Evolutionary conservation across 1,139 yeast species (phyloP), one percentile per base, ranked within the genome.

Genomic region (Pichia sorboxylosa): DNA sequence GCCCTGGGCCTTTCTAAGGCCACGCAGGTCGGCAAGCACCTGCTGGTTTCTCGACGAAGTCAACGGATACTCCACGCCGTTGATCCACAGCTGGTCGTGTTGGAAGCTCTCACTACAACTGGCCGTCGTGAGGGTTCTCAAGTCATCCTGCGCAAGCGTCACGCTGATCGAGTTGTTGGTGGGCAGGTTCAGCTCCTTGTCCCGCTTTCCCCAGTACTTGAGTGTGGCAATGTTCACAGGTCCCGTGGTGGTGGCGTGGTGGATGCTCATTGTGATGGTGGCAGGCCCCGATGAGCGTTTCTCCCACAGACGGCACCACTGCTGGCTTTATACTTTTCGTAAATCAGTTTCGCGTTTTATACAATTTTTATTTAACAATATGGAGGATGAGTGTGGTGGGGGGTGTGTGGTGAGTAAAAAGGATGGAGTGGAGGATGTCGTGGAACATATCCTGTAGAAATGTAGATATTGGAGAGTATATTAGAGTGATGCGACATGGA

Each of bases 131-230:
- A 84, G 66, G 1, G 99, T 85, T 49, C 94, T 70, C 48, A 90
- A 66, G 54, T 90, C 96, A 42, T 78, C 73, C 59, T 87, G 97
- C 5, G 92, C 73, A 39, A 90, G 64, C 8, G 99, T 90, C 30
- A 92, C 95, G 14, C 96, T 84, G 46, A 90, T 84, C 19, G 96
- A 85, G 9, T 93, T 80, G 61, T 90, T 90, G 37, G 98, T 90
- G 30, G 99, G 99, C 37, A 90, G 65, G 53, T 90, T 90, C 51
- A 90, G 69, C 31, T 66, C 63, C 40, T 76, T 77, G 57, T 90
- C 96, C 52, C 98, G 72, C 59, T 90, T 90, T 31, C 99, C 98
- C 99, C 99, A 90, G 62, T 90, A 92, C 60, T 90, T 90, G 45
- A 90, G 68, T 39, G 43, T 29, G 2, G 98, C 98, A 55, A 90